Conservation (phyloP, 2,329 filamentous ascomycete species). For the Colletotrichum sp. region DNA sequence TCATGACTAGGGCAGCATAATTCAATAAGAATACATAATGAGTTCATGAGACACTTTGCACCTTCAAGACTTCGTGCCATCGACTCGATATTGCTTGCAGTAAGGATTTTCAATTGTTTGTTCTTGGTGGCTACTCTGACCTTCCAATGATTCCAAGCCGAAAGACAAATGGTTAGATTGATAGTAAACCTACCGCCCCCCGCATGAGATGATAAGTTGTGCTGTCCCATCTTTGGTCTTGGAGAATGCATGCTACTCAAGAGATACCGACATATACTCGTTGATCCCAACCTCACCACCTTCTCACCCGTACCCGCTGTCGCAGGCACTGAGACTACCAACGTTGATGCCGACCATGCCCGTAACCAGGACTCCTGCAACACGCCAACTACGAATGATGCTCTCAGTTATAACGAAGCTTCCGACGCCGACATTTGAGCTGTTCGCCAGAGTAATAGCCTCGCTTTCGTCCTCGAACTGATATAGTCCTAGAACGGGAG, state of each 20-base stretch:
- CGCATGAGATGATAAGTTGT: no score
- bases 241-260: no score
- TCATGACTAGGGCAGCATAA: not conserved
- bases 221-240: fast-evolving
- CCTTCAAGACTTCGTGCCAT: not conserved
- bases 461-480: conserved; percentile 42
- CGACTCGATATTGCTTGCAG: not conserved
- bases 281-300: conserved; percentile 2
- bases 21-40: not conserved
- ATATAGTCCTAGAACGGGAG: conserved; percentile 32
- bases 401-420: conserved; percentile 39
- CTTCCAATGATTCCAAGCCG: not conserved
- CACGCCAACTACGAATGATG: not conserved
- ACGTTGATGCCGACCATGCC: no score
- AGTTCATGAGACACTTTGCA: not conserved
- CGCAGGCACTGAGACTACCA: no score
- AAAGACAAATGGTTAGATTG: not conserved
- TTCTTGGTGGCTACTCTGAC: not conserved
- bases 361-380: no score
- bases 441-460: conserved; percentile 41
- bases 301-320: conserved; percentile 31
- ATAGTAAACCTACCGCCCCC: fast-evolving
- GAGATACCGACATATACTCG: not conserved
- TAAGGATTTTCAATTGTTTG: not conserved
- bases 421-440: conserved; percentile 42